Evolutionary conservation across 495 filamentous ascomycete species (phyloP).

Genomic region (Talaromyces liani): DNA sequence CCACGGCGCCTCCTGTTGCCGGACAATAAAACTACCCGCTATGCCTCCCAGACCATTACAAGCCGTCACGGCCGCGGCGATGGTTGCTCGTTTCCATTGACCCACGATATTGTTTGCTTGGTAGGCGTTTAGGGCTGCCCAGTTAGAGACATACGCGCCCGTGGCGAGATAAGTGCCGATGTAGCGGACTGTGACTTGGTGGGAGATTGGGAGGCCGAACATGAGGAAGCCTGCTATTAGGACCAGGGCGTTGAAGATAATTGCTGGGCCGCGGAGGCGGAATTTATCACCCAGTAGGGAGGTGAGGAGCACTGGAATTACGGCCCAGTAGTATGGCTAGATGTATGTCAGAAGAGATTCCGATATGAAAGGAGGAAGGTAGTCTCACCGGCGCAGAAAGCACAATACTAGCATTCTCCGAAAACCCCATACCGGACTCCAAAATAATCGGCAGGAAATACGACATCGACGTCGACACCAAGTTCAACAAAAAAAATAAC

Average conservation of each 20-base stretch:
- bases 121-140: slow-evolving; percentile 70
- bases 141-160: slow-evolving; percentile 72
- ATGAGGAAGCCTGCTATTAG: slow-evolving; percentile 68
- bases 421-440: slow-evolving; percentile 64
- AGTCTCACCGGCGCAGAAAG: slow-evolving; percentile 55
- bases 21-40: slow-evolving; percentile 68
- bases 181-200: slow-evolving; percentile 62
- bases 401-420: slow-evolving; percentile 55
- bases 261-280: slow-evolving; percentile 57
- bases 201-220: slow-evolving; percentile 54
- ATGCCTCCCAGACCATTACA: slow-evolving; percentile 71
- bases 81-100: slow-evolving; percentile 73
- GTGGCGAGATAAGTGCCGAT: slow-evolving; percentile 69
- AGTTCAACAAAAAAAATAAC: slow-evolving; percentile 67
- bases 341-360: background rate
- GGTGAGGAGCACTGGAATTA: slow-evolving; percentile 62
- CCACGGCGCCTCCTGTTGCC: slow-evolving; percentile 56
- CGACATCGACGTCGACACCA: slow-evolving; percentile 59
- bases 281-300: slow-evolving; percentile 62
- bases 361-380: background rate
- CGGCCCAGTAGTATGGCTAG: slow-evolving; percentile 66
- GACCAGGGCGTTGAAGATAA: slow-evolving; percentile 64
- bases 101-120: slow-evolving; percentile 64
- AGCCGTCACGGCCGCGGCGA: slow-evolving; percentile 59
- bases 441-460: slow-evolving; percentile 72